Evolutionary conservation across 192 early-diverging fungal genomes (phyloP).

Genomic region (Phlyctochytrium planicorne): DNA sequence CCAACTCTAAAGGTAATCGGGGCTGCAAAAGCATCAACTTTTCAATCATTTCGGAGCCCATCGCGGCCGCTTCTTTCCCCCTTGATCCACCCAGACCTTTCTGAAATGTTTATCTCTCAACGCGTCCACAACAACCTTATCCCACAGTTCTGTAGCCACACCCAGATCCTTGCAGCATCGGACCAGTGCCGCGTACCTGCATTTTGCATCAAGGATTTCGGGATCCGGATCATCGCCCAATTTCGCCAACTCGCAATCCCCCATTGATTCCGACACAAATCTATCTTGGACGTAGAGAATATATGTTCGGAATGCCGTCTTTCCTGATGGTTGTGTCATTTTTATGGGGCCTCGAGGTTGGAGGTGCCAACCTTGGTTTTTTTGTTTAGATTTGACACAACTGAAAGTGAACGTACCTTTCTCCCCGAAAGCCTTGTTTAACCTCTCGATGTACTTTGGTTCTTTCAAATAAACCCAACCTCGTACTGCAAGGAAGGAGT

Average conservation of each 20-base stretch:
- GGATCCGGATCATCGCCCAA: background rate
- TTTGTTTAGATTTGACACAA: too few relatives aligned
- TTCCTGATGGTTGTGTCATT: background rate
- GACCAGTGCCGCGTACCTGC: slow-evolving; percentile 30
- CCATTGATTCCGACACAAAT: slow-evolving; percentile 34
- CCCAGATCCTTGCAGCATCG: slow-evolving; percentile 37
- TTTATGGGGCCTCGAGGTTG: slow-evolving; percentile 12
- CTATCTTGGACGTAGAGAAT: slow-evolving; percentile 8
- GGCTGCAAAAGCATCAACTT: too few relatives aligned
- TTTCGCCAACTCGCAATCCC: slow-evolving; percentile 17
- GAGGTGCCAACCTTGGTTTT: slow-evolving; percentile 27
- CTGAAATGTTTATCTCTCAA: slow-evolving; percentile 15
- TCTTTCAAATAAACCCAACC: slow-evolving; percentile 31
- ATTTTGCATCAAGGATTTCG: slow-evolving; percentile 8
- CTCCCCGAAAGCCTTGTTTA: slow-evolving; percentile 26
- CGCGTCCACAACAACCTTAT: slow-evolving; percentile 13
- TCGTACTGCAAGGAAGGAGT: slow-evolving; percentile 10
- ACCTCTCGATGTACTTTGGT: slow-evolving; percentile 1
- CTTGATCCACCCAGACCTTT: slow-evolving; percentile 1
- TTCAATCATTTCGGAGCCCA: background rate
- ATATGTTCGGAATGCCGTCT: slow-evolving; percentile 16
- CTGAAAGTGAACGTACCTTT: too few relatives aligned
- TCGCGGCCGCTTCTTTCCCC: background rate
- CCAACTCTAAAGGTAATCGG: too few relatives aligned
- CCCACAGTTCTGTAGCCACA: slow-evolving; percentile 38